phyloP scores from a whole-genome alignment of 78 protist genomes.

The Guillardia theta region DNA sequence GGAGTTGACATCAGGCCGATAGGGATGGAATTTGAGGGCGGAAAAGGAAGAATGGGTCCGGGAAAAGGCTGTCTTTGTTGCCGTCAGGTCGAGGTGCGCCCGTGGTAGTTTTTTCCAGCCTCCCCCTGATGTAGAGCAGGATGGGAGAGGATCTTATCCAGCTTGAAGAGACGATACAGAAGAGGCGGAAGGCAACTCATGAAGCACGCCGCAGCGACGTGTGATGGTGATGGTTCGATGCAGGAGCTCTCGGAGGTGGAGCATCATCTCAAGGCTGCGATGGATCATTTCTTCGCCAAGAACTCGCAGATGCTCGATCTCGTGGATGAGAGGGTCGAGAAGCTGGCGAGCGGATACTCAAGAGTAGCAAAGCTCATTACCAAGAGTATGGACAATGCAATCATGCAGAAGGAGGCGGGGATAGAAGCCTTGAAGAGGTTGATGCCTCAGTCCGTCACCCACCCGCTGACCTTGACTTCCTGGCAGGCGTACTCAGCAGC shows the following conservation, averaged over 20 bases:
- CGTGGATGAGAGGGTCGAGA: not conserved
- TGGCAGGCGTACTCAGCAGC: not conserved
- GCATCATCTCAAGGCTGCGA: not conserved
- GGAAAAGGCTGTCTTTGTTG: not conserved
- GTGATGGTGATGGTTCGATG: too few relatives aligned
- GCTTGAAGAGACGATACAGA: not conserved
- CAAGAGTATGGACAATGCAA: not conserved
- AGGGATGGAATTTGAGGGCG: not conserved
- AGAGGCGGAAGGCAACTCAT: too few relatives aligned
- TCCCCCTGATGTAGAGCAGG: too few relatives aligned
- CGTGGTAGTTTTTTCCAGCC: not conserved
- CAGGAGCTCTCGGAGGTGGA: not conserved
- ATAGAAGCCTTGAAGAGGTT: not conserved
- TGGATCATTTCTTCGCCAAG: not conserved
- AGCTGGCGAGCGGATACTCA: not conserved
- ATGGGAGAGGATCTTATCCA: not conserved
- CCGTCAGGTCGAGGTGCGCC: not conserved
- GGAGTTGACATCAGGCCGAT: too few relatives aligned
- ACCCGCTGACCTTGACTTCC: too few relatives aligned
- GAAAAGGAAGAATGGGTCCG: slow-evolving; percentile 2
- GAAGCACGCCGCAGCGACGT: too few relatives aligned
- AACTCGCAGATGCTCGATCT: not conserved
- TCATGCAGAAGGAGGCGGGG: slow-evolving; percentile 3
- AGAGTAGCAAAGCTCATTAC: not conserved
- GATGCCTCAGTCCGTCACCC: too few relatives aligned